phyloP scores from a whole-genome alignment of 768 basidiomycete species.

The Pleurotus platypus region DNA sequence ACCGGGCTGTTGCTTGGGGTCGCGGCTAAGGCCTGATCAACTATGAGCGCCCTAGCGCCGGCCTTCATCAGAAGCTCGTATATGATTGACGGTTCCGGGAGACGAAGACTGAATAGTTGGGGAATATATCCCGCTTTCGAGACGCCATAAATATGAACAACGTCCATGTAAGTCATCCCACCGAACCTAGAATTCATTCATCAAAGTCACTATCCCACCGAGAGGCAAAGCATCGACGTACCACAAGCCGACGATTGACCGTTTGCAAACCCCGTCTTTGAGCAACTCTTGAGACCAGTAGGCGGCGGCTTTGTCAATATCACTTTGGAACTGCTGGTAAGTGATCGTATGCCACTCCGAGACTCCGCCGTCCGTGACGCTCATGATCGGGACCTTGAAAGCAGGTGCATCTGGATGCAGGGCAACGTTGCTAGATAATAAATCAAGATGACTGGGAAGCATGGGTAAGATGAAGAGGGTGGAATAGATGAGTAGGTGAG shows the following conservation, averaged over 20 bases:
- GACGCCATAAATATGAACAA: slow-evolving; percentile 59
- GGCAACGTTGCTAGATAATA: not conserved
- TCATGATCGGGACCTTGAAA: not conserved
- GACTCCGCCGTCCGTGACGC: not conserved
- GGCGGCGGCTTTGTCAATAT: slow-evolving; percentile 53
- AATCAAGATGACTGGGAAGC: slow-evolving; percentile 1
- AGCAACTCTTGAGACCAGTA: slow-evolving; percentile 48
- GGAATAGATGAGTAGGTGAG: not conserved
- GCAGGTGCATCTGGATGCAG: not conserved
- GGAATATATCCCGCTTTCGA: slow-evolving; percentile 67
- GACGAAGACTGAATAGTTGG: slow-evolving; percentile 59
- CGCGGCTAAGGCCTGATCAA: slow-evolving; percentile 43
- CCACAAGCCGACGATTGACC: slow-evolving; percentile 64
- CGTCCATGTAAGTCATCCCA: slow-evolving; percentile 60
- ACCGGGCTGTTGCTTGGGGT: slow-evolving; percentile 35
- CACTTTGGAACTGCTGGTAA: slow-evolving; percentile 42
- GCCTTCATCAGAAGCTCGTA: slow-evolving; percentile 56
- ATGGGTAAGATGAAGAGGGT: not conserved
- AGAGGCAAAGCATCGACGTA: slow-evolving; percentile 23
- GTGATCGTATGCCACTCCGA: slow-evolving; percentile 20
- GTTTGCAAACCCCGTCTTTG: slow-evolving; percentile 34
- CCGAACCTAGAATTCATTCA: slow-evolving; percentile 43
- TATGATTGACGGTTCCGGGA: slow-evolving; percentile 56
- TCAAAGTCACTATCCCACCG: slow-evolving; percentile 2
- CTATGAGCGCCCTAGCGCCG: slow-evolving; percentile 52